These are phyloP conservation scores for Chrysosporium keratinophilum DNA, from an alignment of 2,329 filamentous ascomycete genomes.

Conservation along the genomic window DNA sequence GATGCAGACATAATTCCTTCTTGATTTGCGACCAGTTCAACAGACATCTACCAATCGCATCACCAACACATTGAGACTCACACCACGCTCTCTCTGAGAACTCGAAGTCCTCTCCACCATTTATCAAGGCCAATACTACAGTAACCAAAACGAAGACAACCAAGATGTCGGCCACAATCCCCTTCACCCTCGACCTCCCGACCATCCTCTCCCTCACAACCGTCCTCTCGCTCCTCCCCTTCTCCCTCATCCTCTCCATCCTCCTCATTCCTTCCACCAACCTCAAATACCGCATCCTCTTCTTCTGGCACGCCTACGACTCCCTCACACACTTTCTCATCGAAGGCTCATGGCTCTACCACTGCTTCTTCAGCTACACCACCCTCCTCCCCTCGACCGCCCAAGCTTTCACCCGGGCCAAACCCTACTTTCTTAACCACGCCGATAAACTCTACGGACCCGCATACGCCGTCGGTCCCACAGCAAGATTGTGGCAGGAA, in stretches of 20 bases:
- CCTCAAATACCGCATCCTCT: constrained; percentile 59
- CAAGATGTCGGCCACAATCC: constrained; percentile 9
- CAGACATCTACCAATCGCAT: neutral
- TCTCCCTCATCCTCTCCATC: constrained; percentile 43
- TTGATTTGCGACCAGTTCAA: too few species aligned
- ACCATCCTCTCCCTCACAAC: constrained; percentile 47
- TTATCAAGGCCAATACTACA: too few species aligned
- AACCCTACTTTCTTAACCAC: constrained; percentile 45
- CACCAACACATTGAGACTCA: neutral
- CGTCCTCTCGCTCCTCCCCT: constrained; percentile 44
- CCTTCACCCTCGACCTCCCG: constrained; percentile 16
- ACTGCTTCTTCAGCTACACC: constrained; percentile 70
- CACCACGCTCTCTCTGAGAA: too few species aligned
- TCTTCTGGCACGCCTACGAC: constrained; percentile 92
- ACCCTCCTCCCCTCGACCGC: constrained; percentile 24
- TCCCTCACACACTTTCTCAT: constrained; percentile 83
- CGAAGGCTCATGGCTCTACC: constrained; percentile 84
- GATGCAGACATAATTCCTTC: too few species aligned
- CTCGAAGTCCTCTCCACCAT: too few species aligned
- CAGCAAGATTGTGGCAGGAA: constrained; percentile 52
- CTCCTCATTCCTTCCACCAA: constrained; percentile 45
- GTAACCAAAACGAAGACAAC: neutral
- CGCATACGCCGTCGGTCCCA: constrained; percentile 45
- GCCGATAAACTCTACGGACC: constrained; percentile 49
- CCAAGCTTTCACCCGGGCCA: constrained; percentile 12